These are phyloP conservation scores for Epichloe hybrida DNA, from an alignment of 2,329 filamentous ascomycete species.

Conservation along the genomic window DNA sequence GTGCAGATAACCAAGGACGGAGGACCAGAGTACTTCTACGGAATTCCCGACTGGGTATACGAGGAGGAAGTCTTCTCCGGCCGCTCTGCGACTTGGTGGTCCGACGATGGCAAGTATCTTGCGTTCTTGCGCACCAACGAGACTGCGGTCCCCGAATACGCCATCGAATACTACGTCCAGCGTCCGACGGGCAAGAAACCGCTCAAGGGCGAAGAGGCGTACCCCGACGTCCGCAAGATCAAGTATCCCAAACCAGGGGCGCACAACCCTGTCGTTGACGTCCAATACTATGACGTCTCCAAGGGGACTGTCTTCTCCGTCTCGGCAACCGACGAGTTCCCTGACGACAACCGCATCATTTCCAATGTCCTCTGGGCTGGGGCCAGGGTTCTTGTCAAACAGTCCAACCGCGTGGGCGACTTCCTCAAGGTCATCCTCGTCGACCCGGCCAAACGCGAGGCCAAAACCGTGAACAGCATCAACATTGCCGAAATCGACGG, in stretches of 20 bases:
- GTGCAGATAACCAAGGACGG: slow-evolving; percentile 75
- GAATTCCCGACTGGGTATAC: slow-evolving; percentile 95
- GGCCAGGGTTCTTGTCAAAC: slow-evolving; percentile 69
- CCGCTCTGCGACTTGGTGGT: slow-evolving; percentile 90
- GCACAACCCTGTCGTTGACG: slow-evolving; percentile 78
- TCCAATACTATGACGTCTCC: slow-evolving; percentile 77
- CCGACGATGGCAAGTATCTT: slow-evolving; percentile 72
- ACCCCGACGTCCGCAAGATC: slow-evolving; percentile 81
- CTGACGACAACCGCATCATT: slow-evolving; percentile 72
- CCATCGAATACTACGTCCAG: slow-evolving; percentile 84
- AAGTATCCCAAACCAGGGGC: slow-evolving; percentile 96
- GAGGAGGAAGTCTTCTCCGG: slow-evolving; percentile 54
- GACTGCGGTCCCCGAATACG: slow-evolving; percentile 78
- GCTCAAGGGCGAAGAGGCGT: slow-evolving; percentile 59
- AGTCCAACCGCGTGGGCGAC: slow-evolving; percentile 91
- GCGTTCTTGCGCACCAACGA: slow-evolving; percentile 93
- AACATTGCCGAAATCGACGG: slow-evolving; percentile 79
- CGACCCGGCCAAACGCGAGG: slow-evolving; percentile 59
- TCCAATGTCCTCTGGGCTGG: slow-evolving; percentile 90
- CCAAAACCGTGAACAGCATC: slow-evolving; percentile 64
- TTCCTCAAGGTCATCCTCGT: slow-evolving; percentile 77
- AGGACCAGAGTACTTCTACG: slow-evolving; percentile 81
- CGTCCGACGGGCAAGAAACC: slow-evolving; percentile 65
- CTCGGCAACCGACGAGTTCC: slow-evolving; percentile 62
- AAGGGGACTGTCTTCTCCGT: slow-evolving; percentile 70